A percentile compares a stretch with the other conserved stretches of the same genome.
Conservation (phyloP, 257 asterid genomes). For the Nicotiana undulata region DNA sequence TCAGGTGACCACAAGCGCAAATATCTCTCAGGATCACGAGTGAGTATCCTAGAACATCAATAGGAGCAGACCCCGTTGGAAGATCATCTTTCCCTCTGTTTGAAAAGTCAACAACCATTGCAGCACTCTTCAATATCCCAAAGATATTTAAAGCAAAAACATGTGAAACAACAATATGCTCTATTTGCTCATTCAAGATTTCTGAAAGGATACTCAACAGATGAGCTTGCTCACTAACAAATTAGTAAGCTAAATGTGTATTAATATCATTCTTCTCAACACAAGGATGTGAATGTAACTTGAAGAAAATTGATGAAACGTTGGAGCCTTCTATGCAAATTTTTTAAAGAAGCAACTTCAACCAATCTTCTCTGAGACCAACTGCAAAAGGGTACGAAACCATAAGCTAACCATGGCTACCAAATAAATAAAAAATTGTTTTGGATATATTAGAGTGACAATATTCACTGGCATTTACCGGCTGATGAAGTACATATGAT, state of each 20-base stretch:
- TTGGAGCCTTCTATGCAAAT: conserved; percentile 42
- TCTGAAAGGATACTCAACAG: conserved; percentile 51
- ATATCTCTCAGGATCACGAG: conserved; percentile 63
- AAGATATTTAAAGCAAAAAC: conserved; percentile 39
- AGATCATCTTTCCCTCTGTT: conserved; percentile 35
- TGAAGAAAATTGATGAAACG: conserved; percentile 37
- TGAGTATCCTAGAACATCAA: conserved; percentile 65
- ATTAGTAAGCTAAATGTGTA: conserved; percentile 13
- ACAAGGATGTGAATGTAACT: conserved; percentile 21
- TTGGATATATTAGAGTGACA: neutral
- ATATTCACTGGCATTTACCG: conserved; percentile 27
- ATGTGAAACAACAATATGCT: conserved; percentile 27
- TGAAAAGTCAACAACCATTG: conserved; percentile 33
- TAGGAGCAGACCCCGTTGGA: conserved; percentile 55
- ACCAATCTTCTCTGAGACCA: conserved; percentile 60
- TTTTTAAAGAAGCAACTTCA: conserved; percentile 53
- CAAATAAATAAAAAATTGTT: neutral
- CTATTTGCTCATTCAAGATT: conserved; percentile 36
- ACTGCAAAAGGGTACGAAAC: conserved; percentile 30
- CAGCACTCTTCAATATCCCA: conserved; percentile 35
- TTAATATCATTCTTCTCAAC: conserved; percentile 9
- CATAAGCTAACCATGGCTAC: neutral
- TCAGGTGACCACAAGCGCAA: conserved; percentile 37
- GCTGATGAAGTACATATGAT: conserved; percentile 43
- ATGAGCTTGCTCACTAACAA: conserved; percentile 45